These are phyloP conservation scores for Fusarium falciforme DNA, from an alignment of 2,329 filamentous ascomycete species.

Conservation along the genomic window DNA sequence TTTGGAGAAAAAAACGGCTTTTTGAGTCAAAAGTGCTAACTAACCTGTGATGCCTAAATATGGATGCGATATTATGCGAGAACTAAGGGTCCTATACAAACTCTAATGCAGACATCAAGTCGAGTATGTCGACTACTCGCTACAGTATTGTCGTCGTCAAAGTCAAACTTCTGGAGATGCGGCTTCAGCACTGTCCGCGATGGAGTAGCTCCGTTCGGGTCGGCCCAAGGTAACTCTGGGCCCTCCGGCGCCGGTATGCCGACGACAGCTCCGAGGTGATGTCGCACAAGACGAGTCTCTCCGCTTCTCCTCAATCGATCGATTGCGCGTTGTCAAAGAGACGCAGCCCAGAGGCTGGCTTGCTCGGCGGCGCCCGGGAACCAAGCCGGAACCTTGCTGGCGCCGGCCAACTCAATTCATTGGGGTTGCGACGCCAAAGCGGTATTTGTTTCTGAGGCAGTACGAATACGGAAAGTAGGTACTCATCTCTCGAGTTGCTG, in stretches of 20 bases:
- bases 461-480: constrained; percentile 10
- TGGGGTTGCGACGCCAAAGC: constrained; percentile 17
- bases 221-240: constrained; percentile 27
- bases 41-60: constrained; percentile 11
- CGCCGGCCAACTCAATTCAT: constrained; percentile 35
- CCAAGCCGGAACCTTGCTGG: constrained; percentile 28
- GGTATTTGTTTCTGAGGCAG: constrained; percentile 21
- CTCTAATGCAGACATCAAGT: constrained; percentile 7
- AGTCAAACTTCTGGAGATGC: constrained; percentile 30
- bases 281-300: neutral
- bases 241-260: constrained; percentile 9
- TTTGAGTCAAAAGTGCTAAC: neutral
- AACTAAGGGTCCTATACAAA: constrained; percentile 15
- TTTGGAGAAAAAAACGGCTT: neutral
- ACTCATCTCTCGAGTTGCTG: neutral
- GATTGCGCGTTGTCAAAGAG: constrained; percentile 20
- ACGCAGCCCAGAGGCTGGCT: neutral
- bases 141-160: constrained; percentile 10
- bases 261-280: constrained; percentile 2
- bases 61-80: constrained; percentile 12
- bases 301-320: constrained; percentile 1
- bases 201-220: constrained; percentile 5
- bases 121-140: constrained; percentile 1
- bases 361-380: constrained; percentile 13
- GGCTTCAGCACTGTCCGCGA: constrained; percentile 14